Evolutionary conservation across 2,329 filamentous ascomycete genomes (phyloP).

Genomic region (Paracorniculantispora psalliotae): DNA sequence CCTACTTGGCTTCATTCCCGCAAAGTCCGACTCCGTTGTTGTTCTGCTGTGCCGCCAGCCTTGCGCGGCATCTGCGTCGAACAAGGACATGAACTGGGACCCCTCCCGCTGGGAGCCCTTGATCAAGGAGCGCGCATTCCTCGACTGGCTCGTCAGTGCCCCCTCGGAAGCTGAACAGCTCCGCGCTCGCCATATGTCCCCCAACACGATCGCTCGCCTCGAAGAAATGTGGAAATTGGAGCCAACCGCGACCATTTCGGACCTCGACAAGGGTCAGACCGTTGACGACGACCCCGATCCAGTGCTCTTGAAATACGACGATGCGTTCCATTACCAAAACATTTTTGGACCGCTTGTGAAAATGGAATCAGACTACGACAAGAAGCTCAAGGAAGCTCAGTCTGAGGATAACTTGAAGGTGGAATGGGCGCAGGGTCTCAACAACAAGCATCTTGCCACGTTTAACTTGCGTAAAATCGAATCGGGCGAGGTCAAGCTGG

Average conservation of each 20-base stretch:
- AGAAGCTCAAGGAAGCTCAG: conserved; percentile 96
- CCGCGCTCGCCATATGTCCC: conserved; percentile 85
- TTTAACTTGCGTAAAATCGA: conserved; percentile 97
- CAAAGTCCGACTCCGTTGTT: conserved; percentile 97
- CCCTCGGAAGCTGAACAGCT: conserved; percentile 95
- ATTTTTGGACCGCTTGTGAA: conserved; percentile 97
- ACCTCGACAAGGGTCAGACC: conserved; percentile 84
- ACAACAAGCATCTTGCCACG: conserved; percentile 94
- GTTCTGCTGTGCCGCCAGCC: conserved; percentile 95
- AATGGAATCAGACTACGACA: conserved; percentile 98
- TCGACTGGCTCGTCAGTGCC: conserved; percentile 85
- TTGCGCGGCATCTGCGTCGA: conserved; percentile 88
- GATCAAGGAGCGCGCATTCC: conserved; percentile 92
- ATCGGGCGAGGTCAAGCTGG: conserved; percentile 94
- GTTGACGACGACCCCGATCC: conserved; percentile 94
- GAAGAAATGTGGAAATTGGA: conserved; percentile 99
- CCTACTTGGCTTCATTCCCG: conserved; percentile 93
- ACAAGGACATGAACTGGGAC: conserved; percentile 99
- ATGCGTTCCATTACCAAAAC: conserved; percentile 98
- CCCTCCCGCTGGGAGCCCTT: conserved; percentile 95
- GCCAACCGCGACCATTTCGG: conserved; percentile 77
- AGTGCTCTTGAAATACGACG: conserved; percentile 89
- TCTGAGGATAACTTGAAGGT: conserved; percentile 94
- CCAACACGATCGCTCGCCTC: conserved; percentile 90
- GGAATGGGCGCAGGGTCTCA: conserved; percentile 90